Base-by-base conservation (phyloP, 768 basidiomycete species). In the Russula griseocarnosa region DNA sequence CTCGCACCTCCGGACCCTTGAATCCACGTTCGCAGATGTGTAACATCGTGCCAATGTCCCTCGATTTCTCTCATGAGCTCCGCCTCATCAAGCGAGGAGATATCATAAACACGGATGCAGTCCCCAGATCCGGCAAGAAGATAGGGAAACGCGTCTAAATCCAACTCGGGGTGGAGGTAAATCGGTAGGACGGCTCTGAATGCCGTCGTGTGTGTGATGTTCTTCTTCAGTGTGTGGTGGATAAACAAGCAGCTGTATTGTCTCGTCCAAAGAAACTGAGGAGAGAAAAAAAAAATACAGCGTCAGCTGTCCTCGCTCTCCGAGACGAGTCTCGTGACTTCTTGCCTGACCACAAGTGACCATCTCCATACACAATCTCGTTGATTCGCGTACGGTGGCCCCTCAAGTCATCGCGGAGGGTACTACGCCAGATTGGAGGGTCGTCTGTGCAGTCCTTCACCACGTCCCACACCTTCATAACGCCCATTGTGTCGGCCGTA, bases 401-500 rank as follows among this genome's bases (percentile, higher is more conserved):
- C 50, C 74, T 74, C 40, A 88, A 72, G 64, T 92, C 89, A 34
- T 79, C 78, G 69, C 77, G 77, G 58, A 83, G 71, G 5, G 76
- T 76, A 68, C 77, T 75, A 51, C 74, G 74, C 86, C 87, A 86
- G 50, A 83, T 76, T 1, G 80, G 74, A 11, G 74, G 69, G 22
- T 70, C 76, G 1, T 79, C 79, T 66, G 5, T 78, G 77, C 59
- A 28, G 67, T 82, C 82, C 58, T 71, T 74, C 52, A 75, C 74
- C 55, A 96, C 70, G 28, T 82, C 76, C 95, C 95, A 99, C 32
- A 85, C 75, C 64, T 87, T 90, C 72, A 98, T 85, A 10, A 89
- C 73, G 2, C 96, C 97, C 87, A 98, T 90, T 3, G 92, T 95
- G 74, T 98, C 96, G 8, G 84, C 92, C 0, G 93, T 92, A 72